These are phyloP conservation scores for Ogataea methanolica DNA, from an alignment of 805 yeast species.

Conservation along the genomic window DNA sequence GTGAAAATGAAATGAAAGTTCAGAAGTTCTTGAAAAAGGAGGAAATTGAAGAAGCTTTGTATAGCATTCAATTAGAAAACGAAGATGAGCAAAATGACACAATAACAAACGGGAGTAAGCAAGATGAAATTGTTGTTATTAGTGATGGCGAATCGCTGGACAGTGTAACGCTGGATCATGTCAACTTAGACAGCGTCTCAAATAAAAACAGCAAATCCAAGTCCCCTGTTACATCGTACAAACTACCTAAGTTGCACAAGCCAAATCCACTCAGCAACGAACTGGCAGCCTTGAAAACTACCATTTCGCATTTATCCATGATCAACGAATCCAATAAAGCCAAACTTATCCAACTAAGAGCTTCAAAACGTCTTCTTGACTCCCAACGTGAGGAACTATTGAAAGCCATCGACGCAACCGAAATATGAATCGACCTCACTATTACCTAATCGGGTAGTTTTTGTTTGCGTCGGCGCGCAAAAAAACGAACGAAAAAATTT, in stretches of 20 bases:
- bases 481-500: not conserved
- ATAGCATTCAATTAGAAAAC: slow-evolving; percentile 23
- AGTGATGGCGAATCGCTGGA: not conserved
- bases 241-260: slow-evolving; percentile 1
- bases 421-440: not conserved
- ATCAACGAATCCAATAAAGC: not conserved
- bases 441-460: slow-evolving; percentile 15
- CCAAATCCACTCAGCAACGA: not conserved
- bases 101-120: too few relatives aligned
- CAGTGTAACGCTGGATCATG: not conserved
- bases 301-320: not conserved
- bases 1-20: slow-evolving; percentile 22
- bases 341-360: too few relatives aligned
- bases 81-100: slow-evolving; percentile 2
- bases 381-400: not conserved
- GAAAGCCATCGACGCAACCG: not conserved
- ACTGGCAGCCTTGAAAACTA: not conserved
- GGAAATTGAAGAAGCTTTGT: slow-evolving; percentile 33
- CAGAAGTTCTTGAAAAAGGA: slow-evolving; percentile 23
- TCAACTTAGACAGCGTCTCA: slow-evolving; percentile 6
- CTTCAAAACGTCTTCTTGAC: too few relatives aligned
- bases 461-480: slow-evolving; percentile 10
- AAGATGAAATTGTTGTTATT: not conserved
- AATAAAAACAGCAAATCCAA: not conserved
- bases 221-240: not conserved